These are phyloP conservation scores for Mycena sp. DNA, from an alignment of 1,284 basidiomycete genomes.

Conservation along the genomic window DNA sequence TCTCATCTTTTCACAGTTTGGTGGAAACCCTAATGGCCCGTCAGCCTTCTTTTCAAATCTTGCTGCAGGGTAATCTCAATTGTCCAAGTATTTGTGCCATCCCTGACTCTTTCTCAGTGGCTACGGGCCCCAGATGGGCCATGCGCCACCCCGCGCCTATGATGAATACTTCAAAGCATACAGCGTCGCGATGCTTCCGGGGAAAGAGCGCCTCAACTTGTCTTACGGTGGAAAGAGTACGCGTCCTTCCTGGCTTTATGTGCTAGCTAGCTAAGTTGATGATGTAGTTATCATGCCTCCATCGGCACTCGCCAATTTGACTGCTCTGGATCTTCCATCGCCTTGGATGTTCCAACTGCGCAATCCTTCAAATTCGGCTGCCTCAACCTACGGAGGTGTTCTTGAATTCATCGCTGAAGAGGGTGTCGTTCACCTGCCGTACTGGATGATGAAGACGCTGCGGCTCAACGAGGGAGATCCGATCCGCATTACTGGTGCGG, in stretches of 20 bases:
- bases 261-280: too few relatives aligned
- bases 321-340: slow-evolving; percentile 88
- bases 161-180: slow-evolving; percentile 89
- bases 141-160: slow-evolving; percentile 70
- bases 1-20: slow-evolving; percentile 53
- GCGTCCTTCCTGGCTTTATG: slow-evolving; percentile 41
- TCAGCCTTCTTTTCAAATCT: slow-evolving; percentile 71
- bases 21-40: slow-evolving; percentile 58
- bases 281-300: slow-evolving; percentile 98
- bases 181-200: slow-evolving; percentile 87
- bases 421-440: slow-evolving; percentile 94
- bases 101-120: slow-evolving; percentile 40
- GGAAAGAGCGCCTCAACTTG: slow-evolving; percentile 84
- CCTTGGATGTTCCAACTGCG: slow-evolving; percentile 98
- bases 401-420: slow-evolving; percentile 99
- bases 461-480: slow-evolving; percentile 94
- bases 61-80: slow-evolving; percentile 47
- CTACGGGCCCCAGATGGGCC: slow-evolving; percentile 55
- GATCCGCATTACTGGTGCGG: slow-evolving; percentile 89
- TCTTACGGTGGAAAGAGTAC: slow-evolving; percentile 98
- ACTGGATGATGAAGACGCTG: slow-evolving; percentile 99
- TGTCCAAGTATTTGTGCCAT: neutral
- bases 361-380: slow-evolving; percentile 88
- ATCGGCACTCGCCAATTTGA: slow-evolving; percentile 90
- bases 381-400: slow-evolving; percentile 95